Conservation (phyloP, 495 filamentous ascomycete genomes). For the Aspergillus haitiensis region DNA sequence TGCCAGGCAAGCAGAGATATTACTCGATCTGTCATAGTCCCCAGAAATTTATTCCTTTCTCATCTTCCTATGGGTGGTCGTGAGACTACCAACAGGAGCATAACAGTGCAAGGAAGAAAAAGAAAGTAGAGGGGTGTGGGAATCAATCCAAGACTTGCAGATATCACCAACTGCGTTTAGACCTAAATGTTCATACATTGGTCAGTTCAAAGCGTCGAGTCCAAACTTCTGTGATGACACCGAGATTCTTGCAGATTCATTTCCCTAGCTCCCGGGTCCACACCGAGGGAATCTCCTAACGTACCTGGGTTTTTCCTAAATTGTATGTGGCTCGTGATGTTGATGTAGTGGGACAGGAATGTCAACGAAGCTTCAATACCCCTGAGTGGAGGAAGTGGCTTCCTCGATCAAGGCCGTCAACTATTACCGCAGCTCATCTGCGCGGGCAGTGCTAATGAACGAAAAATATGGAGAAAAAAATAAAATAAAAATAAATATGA, state of each 20-base stretch:
- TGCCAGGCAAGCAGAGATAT: neutral
- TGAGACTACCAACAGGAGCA: constrained; percentile 5
- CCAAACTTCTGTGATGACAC: constrained; percentile 26
- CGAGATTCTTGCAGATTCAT: constrained; percentile 28
- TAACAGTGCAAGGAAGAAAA: constrained; percentile 14
- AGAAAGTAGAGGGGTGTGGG: constrained; percentile 8
- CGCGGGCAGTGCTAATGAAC: constrained; percentile 11
- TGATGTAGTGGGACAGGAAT: constrained; percentile 20
- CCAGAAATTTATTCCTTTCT: neutral
- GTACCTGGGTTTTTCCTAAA: constrained; percentile 19
- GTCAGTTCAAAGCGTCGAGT: constrained; percentile 17
- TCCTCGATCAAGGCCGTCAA: constrained; percentile 11
- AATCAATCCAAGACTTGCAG: constrained; percentile 18
- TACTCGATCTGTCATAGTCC: constrained; percentile 12
- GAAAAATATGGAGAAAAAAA: constrained; percentile 3
- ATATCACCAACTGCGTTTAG: constrained; percentile 45
- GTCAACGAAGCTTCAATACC: constrained; percentile 23
- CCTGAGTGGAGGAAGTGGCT: constrained; percentile 24
- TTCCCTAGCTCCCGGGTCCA: constrained; percentile 16
- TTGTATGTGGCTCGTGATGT: constrained; percentile 15
- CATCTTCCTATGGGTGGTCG: neutral
- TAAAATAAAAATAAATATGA: constrained; percentile 2
- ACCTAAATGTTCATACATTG: constrained; percentile 21
- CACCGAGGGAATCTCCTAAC: constrained; percentile 4
- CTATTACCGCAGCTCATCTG: constrained; percentile 15